Base-by-base conservation (phyloP, 2,329 filamentous ascomycete species). In the Colletotrichum lini region DNA sequence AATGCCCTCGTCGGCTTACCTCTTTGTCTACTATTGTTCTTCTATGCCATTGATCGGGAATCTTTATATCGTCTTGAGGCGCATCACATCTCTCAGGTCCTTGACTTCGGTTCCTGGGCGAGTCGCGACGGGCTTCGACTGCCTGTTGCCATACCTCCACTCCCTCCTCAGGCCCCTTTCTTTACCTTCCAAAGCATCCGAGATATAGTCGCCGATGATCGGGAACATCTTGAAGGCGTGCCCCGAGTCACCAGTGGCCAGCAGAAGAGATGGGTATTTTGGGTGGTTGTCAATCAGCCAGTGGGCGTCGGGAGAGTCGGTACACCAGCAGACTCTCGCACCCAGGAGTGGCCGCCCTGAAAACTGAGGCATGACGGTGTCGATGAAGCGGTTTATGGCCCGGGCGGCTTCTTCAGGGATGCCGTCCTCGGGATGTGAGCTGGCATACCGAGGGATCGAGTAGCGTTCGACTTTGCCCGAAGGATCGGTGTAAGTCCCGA, bases 261-360 rank as follows among this genome's bases (percentile, higher is more conserved):
- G 52, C 0, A 77, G 65, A 4, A 77, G 54, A 2, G 68, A 52
- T 2, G 69, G 44, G 30, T 76, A 38, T 58, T 70, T 72, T 10
- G 73, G 74, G 9, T 77, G 73, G 18, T 65, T 66, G 50, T 80
- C 79, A 13, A 80, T 75, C 1, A 80, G 74, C 38, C 77, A 80
- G 65, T 80, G 79, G 60, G 80, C 79, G 54, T 80, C 78, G 8
- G 77, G 79, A 0, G 79, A 78, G 38, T 80, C 79, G 0, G 78
- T 79, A 52, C 80, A 80, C 79, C 79, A 80, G 62, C 79, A 80
- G 18, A 77, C 73, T 16, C 70, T 65, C 6, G 75, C 70, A 12
- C 75, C 72, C 0, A 77, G 57, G 9, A 77, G 73, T 5, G 76
- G 76, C 1, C 74, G 72, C n/a, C 72, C 74, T 0, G 74, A 72